These are phyloP conservation scores for Talaromyces rugulosus DNA, from an alignment of 2,329 filamentous ascomycete genomes.

Conservation along the genomic window DNA sequence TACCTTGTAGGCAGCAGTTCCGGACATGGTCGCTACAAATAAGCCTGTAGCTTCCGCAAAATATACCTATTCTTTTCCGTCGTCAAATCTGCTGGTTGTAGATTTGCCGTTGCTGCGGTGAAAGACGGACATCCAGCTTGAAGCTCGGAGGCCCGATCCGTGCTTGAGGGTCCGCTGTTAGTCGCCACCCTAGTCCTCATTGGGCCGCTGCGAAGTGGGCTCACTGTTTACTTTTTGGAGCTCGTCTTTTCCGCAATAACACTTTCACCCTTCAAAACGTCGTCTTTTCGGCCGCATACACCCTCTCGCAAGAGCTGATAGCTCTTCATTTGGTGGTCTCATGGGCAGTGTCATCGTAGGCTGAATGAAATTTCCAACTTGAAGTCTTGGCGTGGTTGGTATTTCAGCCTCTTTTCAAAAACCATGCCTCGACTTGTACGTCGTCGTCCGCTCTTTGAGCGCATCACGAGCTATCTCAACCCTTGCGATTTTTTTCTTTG, in stretches of 20 bases:
- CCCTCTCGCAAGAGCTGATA: slow-evolving; percentile 3
- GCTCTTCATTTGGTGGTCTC: slow-evolving; percentile 5
- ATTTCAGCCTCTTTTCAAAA: slow-evolving; percentile 26
- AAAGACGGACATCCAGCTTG: background rate
- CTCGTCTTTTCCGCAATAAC: background rate
- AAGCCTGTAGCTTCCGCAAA: background rate
- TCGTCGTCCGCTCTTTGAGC: slow-evolving; percentile 71
- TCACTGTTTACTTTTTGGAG: slow-evolving; percentile 9
- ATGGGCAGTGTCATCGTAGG: background rate
- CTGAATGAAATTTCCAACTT: background rate
- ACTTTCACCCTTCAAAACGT: background rate
- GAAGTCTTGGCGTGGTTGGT: background rate
- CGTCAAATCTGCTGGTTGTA: background rate
- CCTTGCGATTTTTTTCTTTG: slow-evolving; percentile 86
- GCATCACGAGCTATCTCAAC: slow-evolving; percentile 75
- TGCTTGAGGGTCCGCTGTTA: background rate
- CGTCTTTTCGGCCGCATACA: background rate
- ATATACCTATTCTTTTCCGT: background rate
- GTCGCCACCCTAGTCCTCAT: slow-evolving; percentile 6
- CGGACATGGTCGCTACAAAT: slow-evolving; percentile 47
- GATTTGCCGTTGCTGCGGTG: background rate
- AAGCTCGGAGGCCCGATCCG: background rate
- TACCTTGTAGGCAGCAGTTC: slow-evolving; percentile 57
- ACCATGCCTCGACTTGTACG: slow-evolving; percentile 78
- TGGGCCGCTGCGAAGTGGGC: slow-evolving; percentile 2